Conservation (phyloP, 441 rosid genomes). For the Geranium incanum region DNA sequence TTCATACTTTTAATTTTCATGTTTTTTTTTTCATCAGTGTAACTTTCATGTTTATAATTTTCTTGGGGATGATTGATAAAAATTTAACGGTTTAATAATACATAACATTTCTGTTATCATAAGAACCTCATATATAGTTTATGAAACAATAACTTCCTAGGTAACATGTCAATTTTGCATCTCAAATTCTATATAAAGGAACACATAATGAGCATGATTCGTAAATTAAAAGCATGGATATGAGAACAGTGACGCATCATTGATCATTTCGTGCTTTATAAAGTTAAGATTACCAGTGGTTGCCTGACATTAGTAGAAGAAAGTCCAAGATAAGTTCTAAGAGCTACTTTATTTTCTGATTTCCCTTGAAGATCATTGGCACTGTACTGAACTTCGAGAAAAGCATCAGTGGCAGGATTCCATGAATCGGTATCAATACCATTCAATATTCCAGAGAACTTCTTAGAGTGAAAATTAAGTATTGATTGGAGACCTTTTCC, state of each 20-base stretch:
- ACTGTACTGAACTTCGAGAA: conserved; percentile 67
- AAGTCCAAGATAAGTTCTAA: conserved; percentile 69
- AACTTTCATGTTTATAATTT: not conserved
- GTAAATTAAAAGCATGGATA: not conserved
- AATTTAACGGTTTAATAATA: not conserved
- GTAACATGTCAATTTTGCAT: not conserved
- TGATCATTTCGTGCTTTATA: not conserved
- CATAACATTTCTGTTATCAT: not conserved
- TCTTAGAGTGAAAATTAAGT: conserved; percentile 70
- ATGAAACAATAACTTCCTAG: not conserved
- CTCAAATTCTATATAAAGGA: not conserved
- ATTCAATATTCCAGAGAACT: conserved; percentile 79
- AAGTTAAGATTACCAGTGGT: conserved; percentile 59
- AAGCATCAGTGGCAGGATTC: conserved; percentile 77
- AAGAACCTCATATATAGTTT: not conserved
- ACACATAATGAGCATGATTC: not conserved
- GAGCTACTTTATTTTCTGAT: conserved; percentile 62
- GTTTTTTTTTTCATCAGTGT: not conserved
- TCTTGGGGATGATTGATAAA: not conserved
- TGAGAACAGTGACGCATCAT: not conserved
- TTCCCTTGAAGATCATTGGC: conserved; percentile 77
- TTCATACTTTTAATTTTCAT: not conserved
- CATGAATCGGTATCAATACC: conserved; percentile 89
- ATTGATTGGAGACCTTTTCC: conserved; percentile 88
- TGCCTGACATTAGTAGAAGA: conserved; percentile 48